phyloP scores from a whole-genome alignment of 2,329 filamentous ascomycete genomes.

The Aureobasidium sp. region DNA sequence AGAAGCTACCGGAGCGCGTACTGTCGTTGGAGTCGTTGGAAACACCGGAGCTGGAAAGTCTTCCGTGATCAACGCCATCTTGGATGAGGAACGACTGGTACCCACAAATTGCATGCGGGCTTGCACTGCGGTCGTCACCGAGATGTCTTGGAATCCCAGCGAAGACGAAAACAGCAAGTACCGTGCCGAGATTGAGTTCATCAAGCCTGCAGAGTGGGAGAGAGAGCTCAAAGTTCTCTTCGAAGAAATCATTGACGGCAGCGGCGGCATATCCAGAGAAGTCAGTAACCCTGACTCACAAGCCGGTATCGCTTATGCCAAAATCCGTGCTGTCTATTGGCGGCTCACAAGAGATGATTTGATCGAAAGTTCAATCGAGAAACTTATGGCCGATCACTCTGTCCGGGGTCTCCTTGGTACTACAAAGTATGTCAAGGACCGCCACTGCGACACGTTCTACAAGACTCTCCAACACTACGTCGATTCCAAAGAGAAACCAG shows the following conservation, averaged over 20 bases:
- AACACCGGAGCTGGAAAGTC: conserved; percentile 56
- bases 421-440: conserved; percentile 31
- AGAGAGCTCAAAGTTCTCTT: conserved; percentile 43
- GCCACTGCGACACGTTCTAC: conserved; percentile 36
- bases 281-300: conserved; percentile 37
- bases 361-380: conserved; percentile 27
- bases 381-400: conserved; percentile 34
- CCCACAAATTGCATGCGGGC: conserved; percentile 53
- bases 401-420: conserved; percentile 40
- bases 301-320: conserved; percentile 41
- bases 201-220: conserved; percentile 43
- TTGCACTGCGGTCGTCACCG: conserved; percentile 54
- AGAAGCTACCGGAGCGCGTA: conserved; percentile 32
- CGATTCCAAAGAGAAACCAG: conserved; percentile 45
- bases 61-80: conserved; percentile 54
- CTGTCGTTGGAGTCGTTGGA: conserved; percentile 53
- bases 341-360: conserved; percentile 33
- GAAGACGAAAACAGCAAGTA: conserved; percentile 35
- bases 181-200: conserved; percentile 50
- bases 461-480: conserved; percentile 41
- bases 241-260: conserved; percentile 37
- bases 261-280: conserved; percentile 32
- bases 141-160: conserved; percentile 49
- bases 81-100: conserved; percentile 51
- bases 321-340: conserved; percentile 43